A percentile compares a stretch with the other conserved stretches of the same genome.
phyloP scores from a whole-genome alignment of 176 grass and related monocot genomes.

The Raddia guianensis region DNA sequence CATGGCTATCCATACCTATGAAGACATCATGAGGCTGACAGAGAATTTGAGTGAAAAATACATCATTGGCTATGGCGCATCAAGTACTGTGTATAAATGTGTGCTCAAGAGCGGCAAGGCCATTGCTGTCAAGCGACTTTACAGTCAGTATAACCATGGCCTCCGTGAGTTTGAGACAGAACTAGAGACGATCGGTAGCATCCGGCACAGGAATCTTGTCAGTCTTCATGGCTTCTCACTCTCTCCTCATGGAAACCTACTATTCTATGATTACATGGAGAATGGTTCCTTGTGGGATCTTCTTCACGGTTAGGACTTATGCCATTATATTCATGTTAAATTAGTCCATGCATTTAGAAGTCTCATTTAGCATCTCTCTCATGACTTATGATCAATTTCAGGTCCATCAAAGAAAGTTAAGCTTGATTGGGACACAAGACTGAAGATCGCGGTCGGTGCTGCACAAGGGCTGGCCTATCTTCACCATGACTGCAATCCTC shows the following conservation, averaged over 20 bases:
- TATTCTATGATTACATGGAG: constrained; percentile 99
- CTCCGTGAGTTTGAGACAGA: constrained; percentile 92
- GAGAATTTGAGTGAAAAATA: constrained; percentile 95
- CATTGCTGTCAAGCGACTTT: constrained; percentile 90
- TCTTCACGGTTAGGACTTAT: constrained; percentile 68
- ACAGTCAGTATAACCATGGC: constrained; percentile 87
- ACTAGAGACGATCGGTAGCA: constrained; percentile 81
- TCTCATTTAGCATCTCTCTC: neutral
- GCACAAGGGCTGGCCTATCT: constrained; percentile 93
- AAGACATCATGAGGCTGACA: constrained; percentile 93
- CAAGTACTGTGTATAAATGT: constrained; percentile 96
- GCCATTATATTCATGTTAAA: neutral
- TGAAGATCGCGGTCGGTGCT: constrained; percentile 82
- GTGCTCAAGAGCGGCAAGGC: constrained; percentile 78
- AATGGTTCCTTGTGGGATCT: constrained; percentile 99
- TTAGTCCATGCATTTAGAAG: neutral
- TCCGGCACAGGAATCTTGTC: constrained; percentile 87
- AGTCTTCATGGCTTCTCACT: constrained; percentile 94
- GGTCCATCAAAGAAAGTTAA: constrained; percentile 98
- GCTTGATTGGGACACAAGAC: constrained; percentile 88
- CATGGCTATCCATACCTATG: constrained; percentile 93
- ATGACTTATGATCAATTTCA: constrained; percentile 34
- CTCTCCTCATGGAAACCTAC: constrained; percentile 92
- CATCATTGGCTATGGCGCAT: constrained; percentile 95
- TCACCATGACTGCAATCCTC: constrained; percentile 96